These are phyloP conservation scores for Lotus japonicus DNA, from an alignment of 306 rosid genomes.

Conservation along the genomic window DNA sequence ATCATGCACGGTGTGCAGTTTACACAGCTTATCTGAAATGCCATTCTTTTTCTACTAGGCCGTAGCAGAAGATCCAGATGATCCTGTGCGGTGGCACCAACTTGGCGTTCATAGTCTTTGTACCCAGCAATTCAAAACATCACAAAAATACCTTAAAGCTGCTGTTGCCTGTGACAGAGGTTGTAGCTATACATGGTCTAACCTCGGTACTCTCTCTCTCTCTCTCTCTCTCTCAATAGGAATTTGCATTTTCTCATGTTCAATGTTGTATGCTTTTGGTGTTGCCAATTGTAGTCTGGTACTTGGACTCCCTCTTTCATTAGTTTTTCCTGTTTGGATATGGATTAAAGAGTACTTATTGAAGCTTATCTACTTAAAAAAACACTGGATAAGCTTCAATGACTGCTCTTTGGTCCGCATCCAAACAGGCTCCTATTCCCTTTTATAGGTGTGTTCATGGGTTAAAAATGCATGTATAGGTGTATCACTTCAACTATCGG, in stretches of 20 bases:
- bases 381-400: too few relatives aligned
- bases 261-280: not conserved
- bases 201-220: constrained; percentile 50
- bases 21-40: not conserved
- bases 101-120: constrained; percentile 88
- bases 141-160: constrained; percentile 77
- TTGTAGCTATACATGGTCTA: constrained; percentile 85
- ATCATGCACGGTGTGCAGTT: not conserved
- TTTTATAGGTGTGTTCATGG: not conserved
- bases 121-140: constrained; percentile 66
- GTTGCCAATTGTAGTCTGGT: not conserved
- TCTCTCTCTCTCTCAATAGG: not conserved
- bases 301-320: not conserved
- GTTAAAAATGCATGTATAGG: constrained; percentile 41
- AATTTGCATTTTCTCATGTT: not conserved
- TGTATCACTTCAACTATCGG: constrained; percentile 78
- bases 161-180: constrained; percentile 62
- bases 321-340: too few relatives aligned
- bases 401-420: too few relatives aligned
- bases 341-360: too few relatives aligned
- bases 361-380: too few relatives aligned
- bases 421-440: not conserved
- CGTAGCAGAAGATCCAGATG: constrained; percentile 85
- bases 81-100: constrained; percentile 91
- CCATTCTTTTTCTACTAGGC: constrained; percentile 44